Conservation (phyloP, 2,329 filamentous ascomycete species). For the Cytospora piceicola region DNA sequence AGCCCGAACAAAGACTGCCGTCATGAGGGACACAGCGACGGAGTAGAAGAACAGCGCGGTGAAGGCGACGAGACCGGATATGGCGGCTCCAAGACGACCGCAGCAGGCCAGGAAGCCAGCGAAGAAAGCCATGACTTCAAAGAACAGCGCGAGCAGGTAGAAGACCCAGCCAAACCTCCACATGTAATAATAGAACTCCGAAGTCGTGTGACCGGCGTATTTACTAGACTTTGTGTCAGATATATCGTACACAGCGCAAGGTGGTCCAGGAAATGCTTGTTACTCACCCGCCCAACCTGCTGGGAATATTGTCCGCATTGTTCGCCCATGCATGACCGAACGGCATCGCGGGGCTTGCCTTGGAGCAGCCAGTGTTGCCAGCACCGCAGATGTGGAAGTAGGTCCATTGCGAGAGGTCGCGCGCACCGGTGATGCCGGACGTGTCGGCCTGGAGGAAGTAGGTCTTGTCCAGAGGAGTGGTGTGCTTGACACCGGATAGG, state of each 20-base stretch:
- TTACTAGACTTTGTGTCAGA: conserved; percentile 20
- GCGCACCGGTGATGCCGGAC: conserved; percentile 69
- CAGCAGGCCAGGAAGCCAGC: conserved; percentile 70
- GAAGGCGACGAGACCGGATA: conserved; percentile 62
- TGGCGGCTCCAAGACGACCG: conserved; percentile 69
- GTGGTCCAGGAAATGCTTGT: background rate
- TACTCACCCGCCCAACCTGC: conserved; percentile 50
- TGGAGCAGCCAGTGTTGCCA: conserved; percentile 66
- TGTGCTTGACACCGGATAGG: conserved; percentile 55
- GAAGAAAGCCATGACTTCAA: conserved; percentile 70
- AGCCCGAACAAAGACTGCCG: conserved; percentile 71
- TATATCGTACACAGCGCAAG: background rate
- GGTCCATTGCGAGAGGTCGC: conserved; percentile 78
- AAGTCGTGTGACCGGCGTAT: conserved; percentile 60
- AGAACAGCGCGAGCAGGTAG: conserved; percentile 82
- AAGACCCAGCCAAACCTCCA: conserved; percentile 95
- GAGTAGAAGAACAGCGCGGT: conserved; percentile 72
- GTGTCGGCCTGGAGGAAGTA: conserved; percentile 88
- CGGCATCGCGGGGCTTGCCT: conserved; percentile 64
- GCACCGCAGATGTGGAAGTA: conserved; percentile 82
- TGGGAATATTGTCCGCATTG: conserved; percentile 49
- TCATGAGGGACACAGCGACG: conserved; percentile 73
- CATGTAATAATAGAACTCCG: conserved; percentile 72
- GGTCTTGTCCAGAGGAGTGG: conserved; percentile 68
- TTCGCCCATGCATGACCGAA: conserved; percentile 72